Percentiles rank a stretch among this genome's conserved stretches.
Evolutionary conservation across 495 filamentous ascomycete species (phyloP).

Genomic region (Podospora didyma): DNA sequence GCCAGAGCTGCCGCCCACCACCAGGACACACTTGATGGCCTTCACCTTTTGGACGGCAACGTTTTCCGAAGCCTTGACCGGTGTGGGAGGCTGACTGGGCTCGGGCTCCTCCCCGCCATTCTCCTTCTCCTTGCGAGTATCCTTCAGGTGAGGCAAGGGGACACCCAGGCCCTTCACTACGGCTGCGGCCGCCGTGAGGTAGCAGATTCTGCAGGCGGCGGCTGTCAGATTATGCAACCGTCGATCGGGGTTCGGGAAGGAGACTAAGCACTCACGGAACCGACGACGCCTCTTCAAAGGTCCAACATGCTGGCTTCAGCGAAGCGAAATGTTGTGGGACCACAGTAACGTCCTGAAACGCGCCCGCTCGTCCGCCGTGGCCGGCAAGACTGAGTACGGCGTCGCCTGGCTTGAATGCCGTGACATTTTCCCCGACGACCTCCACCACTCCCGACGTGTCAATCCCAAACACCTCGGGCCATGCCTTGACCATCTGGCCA

Average conservation of each 20-base stretch:
- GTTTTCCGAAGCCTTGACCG: not conserved
- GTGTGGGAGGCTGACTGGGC: not conserved
- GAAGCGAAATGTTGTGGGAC: constrained; percentile 33
- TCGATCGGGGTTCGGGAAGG: not conserved
- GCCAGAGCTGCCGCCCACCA: constrained; percentile 41
- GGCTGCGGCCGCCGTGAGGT: constrained; percentile 32
- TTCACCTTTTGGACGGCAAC: not conserved
- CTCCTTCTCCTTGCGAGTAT: not conserved
- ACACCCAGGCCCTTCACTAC: constrained; percentile 26
- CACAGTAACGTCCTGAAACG: constrained; percentile 38
- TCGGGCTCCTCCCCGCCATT: not conserved
- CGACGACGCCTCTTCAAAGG: constrained; percentile 41
- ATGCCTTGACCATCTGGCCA: constrained; percentile 25
- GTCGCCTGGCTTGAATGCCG: constrained; percentile 32
- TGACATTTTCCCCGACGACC: constrained; percentile 26
- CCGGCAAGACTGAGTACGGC: constrained; percentile 30
- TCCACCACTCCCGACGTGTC: constrained; percentile 38
- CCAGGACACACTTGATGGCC: constrained; percentile 27
- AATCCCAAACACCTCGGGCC: constrained; percentile 37
- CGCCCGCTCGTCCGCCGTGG: constrained; percentile 21
- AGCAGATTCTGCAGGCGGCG: constrained; percentile 30
- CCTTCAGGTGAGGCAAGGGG: constrained; percentile 28
- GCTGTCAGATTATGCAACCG: not conserved
- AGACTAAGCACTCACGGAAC: constrained; percentile 27
- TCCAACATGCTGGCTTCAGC: constrained; percentile 33